A percentile compares a stretch with the other conserved stretches of the same genome.
These are phyloP conservation scores for Breynia disticha DNA, from an alignment of 441 rosid species.

Conservation along the genomic window DNA sequence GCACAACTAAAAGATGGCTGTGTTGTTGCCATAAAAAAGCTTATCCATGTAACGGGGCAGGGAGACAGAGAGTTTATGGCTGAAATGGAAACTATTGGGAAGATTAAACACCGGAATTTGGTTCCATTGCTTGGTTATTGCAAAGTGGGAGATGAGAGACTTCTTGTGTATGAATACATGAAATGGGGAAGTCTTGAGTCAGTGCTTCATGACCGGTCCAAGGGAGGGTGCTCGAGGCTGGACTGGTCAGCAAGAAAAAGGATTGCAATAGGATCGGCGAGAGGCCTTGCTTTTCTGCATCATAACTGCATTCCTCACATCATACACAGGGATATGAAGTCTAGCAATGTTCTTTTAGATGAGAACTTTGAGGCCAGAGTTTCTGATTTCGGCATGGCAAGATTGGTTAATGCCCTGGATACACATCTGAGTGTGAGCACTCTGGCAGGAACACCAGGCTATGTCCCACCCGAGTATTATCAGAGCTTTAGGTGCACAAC, in stretches of 20 bases:
- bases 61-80: conserved; percentile 98
- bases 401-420: conserved; percentile 79
- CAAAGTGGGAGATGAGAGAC: conserved; percentile 88
- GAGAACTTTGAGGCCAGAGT: conserved; percentile 79
- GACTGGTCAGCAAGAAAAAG: conserved; percentile 78
- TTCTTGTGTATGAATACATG: conserved; percentile 95
- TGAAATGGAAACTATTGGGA: conserved; percentile 95
- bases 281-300: conserved; percentile 95
- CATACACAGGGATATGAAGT: conserved; percentile 93
- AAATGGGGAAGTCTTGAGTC: conserved; percentile 86
- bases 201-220: conserved; percentile 60
- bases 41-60: conserved; percentile 83
- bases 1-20: conserved; percentile 67
- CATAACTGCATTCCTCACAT: conserved; percentile 96
- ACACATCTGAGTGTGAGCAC: conserved; percentile 94
- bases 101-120: conserved; percentile 83
- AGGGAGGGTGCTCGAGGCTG: conserved; percentile 44
- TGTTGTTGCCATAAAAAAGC: conserved; percentile 83
- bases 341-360: conserved; percentile 89
- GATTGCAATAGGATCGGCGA: conserved; percentile 76
- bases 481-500: conserved; percentile 93
- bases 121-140: conserved; percentile 90
- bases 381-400: conserved; percentile 95
- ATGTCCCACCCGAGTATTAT: conserved; percentile 92
- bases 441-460: conserved; percentile 92